phyloP scores from a whole-genome alignment of 2,329 filamentous ascomycete genomes.

The Aphanoascus verrucosus region DNA sequence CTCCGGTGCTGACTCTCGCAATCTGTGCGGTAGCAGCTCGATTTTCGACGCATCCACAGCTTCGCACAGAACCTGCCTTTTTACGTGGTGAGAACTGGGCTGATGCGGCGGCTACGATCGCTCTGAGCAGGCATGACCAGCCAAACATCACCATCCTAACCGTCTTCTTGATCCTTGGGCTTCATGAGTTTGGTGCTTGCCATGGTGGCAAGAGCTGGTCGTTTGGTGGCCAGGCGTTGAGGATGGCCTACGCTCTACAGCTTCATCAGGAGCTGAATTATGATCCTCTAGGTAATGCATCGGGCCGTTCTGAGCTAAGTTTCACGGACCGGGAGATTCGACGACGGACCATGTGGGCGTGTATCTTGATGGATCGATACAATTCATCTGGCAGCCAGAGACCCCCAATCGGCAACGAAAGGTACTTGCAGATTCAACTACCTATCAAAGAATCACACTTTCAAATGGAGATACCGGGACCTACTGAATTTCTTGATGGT shows the following conservation, averaged over 20 bases:
- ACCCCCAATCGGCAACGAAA: conserved; percentile 82
- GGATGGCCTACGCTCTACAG: conserved; percentile 94
- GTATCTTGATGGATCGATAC: conserved; percentile 94
- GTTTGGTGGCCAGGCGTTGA: conserved; percentile 82
- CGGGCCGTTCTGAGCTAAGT: conserved; percentile 55
- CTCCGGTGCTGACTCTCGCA: conserved; percentile 82
- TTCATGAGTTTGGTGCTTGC: conserved; percentile 95
- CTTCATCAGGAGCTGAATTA: conserved; percentile 83
- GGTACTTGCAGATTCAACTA: conserved; percentile 76
- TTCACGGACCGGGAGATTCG: conserved; percentile 91
- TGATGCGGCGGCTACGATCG: conserved; percentile 72
- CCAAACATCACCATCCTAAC: conserved; percentile 94
- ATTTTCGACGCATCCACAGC: conserved; percentile 78
- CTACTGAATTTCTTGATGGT: conserved; percentile 73
- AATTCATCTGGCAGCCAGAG: conserved; percentile 91
- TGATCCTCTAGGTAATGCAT: conserved; percentile 58
- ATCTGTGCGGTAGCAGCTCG: conserved; percentile 92
- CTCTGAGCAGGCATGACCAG: conserved; percentile 78
- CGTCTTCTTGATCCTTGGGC: conserved; percentile 72
- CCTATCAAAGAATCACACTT: conserved; percentile 86
- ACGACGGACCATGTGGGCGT: conserved; percentile 93
- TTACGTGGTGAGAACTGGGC: conserved; percentile 88
- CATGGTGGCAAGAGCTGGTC: conserved; percentile 95
- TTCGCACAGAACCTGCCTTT: conserved; percentile 67
- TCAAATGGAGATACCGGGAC: conserved; percentile 77